These are phyloP conservation scores for Suillus ampliporus DNA, from an alignment of 768 basidiomycete species.

Conservation along the genomic window DNA sequence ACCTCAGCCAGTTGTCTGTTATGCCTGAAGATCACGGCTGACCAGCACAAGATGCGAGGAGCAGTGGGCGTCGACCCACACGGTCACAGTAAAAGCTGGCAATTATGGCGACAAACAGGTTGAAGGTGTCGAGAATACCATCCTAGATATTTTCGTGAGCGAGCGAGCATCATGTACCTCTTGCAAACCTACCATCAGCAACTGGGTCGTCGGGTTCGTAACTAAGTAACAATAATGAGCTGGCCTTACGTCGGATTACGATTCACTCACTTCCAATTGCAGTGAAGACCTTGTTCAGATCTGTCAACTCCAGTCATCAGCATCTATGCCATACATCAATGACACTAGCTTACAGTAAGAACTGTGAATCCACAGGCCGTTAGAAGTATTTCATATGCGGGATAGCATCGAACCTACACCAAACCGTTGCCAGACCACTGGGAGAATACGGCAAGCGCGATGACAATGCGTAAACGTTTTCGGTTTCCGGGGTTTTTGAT, in stretches of 20 bases:
- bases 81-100: conserved; percentile 56
- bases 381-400: background rate
- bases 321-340: background rate
- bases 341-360: conserved; percentile 33
- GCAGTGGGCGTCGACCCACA: conserved; percentile 54
- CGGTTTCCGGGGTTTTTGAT: conserved; percentile 58
- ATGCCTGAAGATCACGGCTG: conserved; percentile 23
- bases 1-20: conserved; percentile 37
- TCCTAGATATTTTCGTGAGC: conserved; percentile 40
- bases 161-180: background rate
- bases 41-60: conserved; percentile 53
- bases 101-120: conserved; percentile 56
- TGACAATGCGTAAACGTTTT: conserved; percentile 58
- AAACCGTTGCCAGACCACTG: conserved; percentile 64
- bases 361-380: conserved; percentile 6
- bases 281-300: conserved; percentile 59
- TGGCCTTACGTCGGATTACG: background rate
- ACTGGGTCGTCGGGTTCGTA: conserved; percentile 49
- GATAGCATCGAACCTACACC: conserved; percentile 30
- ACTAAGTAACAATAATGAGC: conserved; percentile 31
- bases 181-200: conserved; percentile 40
- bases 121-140: conserved; percentile 59
- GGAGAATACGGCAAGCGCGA: conserved; percentile 64
- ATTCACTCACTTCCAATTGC: conserved; percentile 50
- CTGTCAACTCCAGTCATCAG: conserved; percentile 18